Base-by-base conservation (phyloP, 805 yeast genomes). In the Cyberlindnera xishuangbannaensis region DNA sequence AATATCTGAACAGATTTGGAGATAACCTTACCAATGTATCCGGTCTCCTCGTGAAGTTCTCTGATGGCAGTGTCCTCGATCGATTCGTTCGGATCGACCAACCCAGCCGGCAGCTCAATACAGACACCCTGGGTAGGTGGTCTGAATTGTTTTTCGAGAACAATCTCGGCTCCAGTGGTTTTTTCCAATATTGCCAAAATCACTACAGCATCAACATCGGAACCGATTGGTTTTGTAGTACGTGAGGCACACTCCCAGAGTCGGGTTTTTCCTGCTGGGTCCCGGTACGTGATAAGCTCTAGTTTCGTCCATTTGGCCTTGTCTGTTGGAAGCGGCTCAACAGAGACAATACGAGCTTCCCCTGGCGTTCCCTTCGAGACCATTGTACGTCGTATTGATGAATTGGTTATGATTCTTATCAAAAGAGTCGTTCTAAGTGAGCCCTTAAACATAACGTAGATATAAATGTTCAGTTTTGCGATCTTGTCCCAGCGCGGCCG, bases 71-170 rank as follows among this genome's bases (percentile, higher is more conserved):
- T 86, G 5, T 72, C 59, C 44, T 78, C 87, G 18, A 85, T 58
- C 1, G 79, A 56, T 56, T 92, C 97, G 33, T 74, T 70, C 2
- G 88, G 85, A 56, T 90, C 98, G 26, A 92, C 72, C 42, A 90
- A 65, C 0, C 98, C 98, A 1, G 98, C 98, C 1, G 98, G 98
- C 55, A 88, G 71, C 58, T 90, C 98, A 41, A 90, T 77, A 51
- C 94, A 81, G 7, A 90, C 85, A 14, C 86, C 90, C 33, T 71
- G 80, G 4, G 82, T 83, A 1, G 98, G 97, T 1, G 97, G 96
- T 37, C 98, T 71, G 62, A 82, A 90, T 56, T 90, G 98, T 53
- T 84, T 85, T 53, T 85, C 90, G 13, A 92, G 62, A 44, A 62
- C 65, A 22, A 64, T 59, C 40, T 73, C 76, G 4, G 76, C 70